Base-by-base conservation (phyloP, 768 basidiomycete species). In the Trametes meyenii region DNA sequence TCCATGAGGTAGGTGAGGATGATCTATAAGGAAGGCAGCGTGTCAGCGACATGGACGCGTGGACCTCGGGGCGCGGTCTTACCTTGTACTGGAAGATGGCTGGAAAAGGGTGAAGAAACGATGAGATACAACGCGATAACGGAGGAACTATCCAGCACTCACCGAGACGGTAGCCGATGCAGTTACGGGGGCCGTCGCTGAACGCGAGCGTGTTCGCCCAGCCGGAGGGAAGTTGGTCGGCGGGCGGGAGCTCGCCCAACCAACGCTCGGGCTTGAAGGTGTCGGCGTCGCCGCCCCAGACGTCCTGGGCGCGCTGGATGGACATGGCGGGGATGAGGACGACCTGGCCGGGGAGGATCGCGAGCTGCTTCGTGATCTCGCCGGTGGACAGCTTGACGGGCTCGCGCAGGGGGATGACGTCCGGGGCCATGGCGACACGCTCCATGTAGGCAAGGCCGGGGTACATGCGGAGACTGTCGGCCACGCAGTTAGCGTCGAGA, bases 401-500 rank as follows among this genome's bases (percentile, higher is more conserved):
- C 19, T 56, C 57, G 33, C 63, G 64, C 2, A 85, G 74, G 19
- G 87, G 84, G 42, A 89, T 79, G 55, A 78, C 70, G 54, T 84
- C 84, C 50, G 71, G 75, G 60, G 63, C 48, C 5, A 55, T 76
- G 66, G 44, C 76, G 68, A 82, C 78, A 5, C 87, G 77, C 75
- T 85, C 81, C 13, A 84, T 83, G 64, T 74, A 77, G 4, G 79
- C 77, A 17, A 86, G 79, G 5, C 83, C 82, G 3, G 81, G 72
- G 63, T 82, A 79, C 36, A 86, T 61, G 29, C 84, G 72, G 43
- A 85, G 74, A 12, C 48, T 60, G 23, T 10, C 19, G 6, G 23
- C 24, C 19, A 0, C 1, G 4, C 12, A 12, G 39, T 45, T 5
- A 36, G 46, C 19, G 43, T 35, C 11, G 17, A 17, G 17, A 35